These are phyloP conservation scores for Lophium mytilinum DNA, from an alignment of 495 filamentous ascomycete genomes.

Conservation along the genomic window DNA sequence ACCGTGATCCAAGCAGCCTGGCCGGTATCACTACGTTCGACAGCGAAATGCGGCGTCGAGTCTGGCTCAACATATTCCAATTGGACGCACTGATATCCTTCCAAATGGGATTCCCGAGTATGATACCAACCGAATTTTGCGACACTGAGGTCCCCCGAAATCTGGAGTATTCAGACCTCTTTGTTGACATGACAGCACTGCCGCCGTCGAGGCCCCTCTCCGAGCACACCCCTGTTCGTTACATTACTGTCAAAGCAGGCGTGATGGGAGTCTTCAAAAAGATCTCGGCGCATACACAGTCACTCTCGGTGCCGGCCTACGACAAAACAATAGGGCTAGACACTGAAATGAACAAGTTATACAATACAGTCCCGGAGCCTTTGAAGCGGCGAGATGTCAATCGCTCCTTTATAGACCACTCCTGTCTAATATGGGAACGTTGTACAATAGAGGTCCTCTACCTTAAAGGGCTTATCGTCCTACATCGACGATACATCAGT, in stretches of 20 bases:
- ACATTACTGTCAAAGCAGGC: not conserved
- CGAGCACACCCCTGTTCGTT: conserved; percentile 30
- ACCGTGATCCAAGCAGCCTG: conserved; percentile 47
- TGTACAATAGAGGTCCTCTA: not conserved
- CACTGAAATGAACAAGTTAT: conserved; percentile 3
- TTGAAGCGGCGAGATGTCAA: too few relatives aligned
- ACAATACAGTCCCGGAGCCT: conserved; percentile 8
- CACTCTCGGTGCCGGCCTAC: not conserved
- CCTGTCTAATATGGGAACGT: not conserved
- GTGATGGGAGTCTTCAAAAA: not conserved
- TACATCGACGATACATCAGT: not conserved
- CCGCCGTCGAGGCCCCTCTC: conserved; percentile 26
- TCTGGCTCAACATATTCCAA: conserved; percentile 45
- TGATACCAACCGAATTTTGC: conserved; percentile 2
- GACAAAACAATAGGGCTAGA: not conserved
- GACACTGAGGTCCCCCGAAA: conserved; percentile 40
- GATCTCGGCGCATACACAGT: not conserved
- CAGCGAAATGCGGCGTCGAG: conserved; percentile 48
- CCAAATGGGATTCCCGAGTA: conserved; percentile 10
- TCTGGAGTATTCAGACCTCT: conserved; percentile 32
- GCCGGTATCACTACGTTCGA: conserved; percentile 45
- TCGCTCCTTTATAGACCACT: conserved; percentile 9
- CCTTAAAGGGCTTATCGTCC: not conserved
- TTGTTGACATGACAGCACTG: conserved; percentile 23
- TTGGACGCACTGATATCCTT: conserved; percentile 43